Evolutionary conservation across 2,329 filamentous ascomycete genomes (phyloP).

Genomic region (Trichoderma sp.): DNA sequence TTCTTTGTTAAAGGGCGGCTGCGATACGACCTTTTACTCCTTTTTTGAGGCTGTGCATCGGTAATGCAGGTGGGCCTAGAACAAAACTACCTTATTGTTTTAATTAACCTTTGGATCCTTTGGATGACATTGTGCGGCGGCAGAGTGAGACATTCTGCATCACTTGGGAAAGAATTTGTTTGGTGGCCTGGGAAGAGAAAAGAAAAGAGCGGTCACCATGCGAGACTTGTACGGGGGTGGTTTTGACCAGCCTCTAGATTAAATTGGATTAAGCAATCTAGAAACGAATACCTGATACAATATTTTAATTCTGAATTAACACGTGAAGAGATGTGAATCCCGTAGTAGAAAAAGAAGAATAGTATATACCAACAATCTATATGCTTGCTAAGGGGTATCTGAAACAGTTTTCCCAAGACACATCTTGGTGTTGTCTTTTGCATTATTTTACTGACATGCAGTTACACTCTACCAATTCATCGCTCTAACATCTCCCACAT

Average conservation of each 20-base stretch:
- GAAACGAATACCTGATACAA: background rate
- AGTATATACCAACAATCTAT: background rate
- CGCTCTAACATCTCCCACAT: background rate
- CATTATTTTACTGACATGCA: background rate
- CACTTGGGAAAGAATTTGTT: slow-evolving; percentile 9
- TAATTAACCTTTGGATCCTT: slow-evolving; percentile 29
- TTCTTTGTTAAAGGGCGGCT: background rate
- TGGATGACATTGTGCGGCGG: slow-evolving; percentile 27
- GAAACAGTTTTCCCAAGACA: background rate
- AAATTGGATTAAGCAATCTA: slow-evolving; percentile 12
- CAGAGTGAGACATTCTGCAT: slow-evolving; percentile 26
- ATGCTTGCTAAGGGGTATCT: background rate
- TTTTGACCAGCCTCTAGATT: slow-evolving; percentile 1
- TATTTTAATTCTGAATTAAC: background rate
- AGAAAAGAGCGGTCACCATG: background rate
- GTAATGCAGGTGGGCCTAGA: slow-evolving; percentile 16
- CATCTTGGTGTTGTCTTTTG: background rate
- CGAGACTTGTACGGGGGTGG: background rate
- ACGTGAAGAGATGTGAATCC: background rate
- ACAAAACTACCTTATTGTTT: slow-evolving; percentile 25
- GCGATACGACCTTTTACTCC: slow-evolving; percentile 20
- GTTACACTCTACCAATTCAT: background rate
- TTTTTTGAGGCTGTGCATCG: slow-evolving; percentile 17
- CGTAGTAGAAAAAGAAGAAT: background rate
- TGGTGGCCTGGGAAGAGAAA: background rate